Evolutionary conservation across 306 rosid species (phyloP).

Genomic region (Begonia fuchsioides): DNA sequence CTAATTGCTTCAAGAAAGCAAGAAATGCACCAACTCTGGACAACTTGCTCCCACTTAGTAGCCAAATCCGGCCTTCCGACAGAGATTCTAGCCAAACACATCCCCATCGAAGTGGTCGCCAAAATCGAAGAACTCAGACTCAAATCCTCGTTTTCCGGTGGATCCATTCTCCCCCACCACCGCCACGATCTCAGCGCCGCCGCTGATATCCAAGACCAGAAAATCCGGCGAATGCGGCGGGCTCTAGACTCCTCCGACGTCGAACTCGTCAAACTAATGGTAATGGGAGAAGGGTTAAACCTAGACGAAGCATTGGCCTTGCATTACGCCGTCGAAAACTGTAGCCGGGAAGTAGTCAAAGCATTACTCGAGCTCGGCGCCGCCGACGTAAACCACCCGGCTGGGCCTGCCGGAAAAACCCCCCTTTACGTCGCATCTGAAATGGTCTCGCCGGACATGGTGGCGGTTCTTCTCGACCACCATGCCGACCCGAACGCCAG

Average conservation of each 20-base stretch:
- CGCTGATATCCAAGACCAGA: conserved; percentile 81
- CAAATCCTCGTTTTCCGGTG: conserved; percentile 67
- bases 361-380: conserved; percentile 89
- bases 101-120: conserved; percentile 69
- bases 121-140: conserved; percentile 92
- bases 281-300: conserved; percentile 98
- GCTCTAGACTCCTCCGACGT: conserved; percentile 93
- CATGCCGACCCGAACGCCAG: conserved; percentile 92
- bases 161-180: conserved; percentile 45
- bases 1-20: conserved; percentile 81
- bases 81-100: conserved; percentile 79
- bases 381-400: conserved; percentile 75
- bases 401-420: conserved; percentile 65
- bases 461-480: conserved; percentile 90
- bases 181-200: conserved; percentile 41
- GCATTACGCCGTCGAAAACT: conserved; percentile 79
- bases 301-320: no score
- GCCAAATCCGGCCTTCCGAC: conserved; percentile 90
- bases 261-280: conserved; percentile 90
- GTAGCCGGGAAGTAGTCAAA: conserved; percentile 88
- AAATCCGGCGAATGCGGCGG: conserved; percentile 75
- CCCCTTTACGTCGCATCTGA: conserved; percentile 79
- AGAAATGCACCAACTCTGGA: conserved; percentile 98
- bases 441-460: conserved; percentile 98
- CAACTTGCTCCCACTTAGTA: conserved; percentile 82